A percentile compares a stretch with the other conserved stretches of the same genome.
These are phyloP conservation scores for Mycena latifolia DNA, from an alignment of 768 basidiomycete species.

Conservation along the genomic window DNA sequence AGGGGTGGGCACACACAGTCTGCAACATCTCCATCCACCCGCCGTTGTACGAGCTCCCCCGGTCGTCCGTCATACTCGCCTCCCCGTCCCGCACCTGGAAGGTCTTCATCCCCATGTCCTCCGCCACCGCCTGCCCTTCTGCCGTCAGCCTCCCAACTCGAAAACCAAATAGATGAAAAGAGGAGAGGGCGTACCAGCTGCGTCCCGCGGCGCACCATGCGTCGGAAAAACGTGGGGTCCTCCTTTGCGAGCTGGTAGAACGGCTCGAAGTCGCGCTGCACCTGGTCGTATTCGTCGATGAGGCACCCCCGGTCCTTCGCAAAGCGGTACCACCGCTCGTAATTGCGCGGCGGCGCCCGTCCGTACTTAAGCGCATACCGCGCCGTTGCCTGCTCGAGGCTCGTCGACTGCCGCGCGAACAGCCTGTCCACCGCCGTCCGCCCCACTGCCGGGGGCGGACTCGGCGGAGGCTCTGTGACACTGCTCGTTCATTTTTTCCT, in stretches of 20 bases:
- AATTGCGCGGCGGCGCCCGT: slow-evolving; percentile 10
- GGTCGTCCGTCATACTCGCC: slow-evolving; percentile 5
- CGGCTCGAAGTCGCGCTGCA: slow-evolving; percentile 23
- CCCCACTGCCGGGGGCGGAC: no score
- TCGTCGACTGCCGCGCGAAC: slow-evolving; percentile 19
- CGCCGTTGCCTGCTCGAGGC: slow-evolving; percentile 15
- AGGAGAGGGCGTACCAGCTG: slow-evolving; percentile 4
- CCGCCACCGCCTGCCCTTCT: slow-evolving; percentile 1
- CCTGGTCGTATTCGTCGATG: slow-evolving; percentile 31
- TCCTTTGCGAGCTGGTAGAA: slow-evolving; percentile 23
- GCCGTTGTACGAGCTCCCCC: slow-evolving; percentile 18
- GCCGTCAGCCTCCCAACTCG: neutral
- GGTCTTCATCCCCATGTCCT: slow-evolving; percentile 25
- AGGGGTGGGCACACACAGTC: neutral
- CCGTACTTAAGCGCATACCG: slow-evolving; percentile 20
- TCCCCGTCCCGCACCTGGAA: slow-evolving; percentile 14
- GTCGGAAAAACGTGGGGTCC: slow-evolving; percentile 15
- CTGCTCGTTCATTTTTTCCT: no score
- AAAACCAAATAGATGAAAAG: neutral
- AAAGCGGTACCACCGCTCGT: slow-evolving; percentile 18
- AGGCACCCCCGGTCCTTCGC: slow-evolving; percentile 14
- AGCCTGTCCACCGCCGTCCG: neutral
- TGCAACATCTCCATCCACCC: slow-evolving; percentile 22
- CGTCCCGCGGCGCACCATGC: slow-evolving; percentile 18
- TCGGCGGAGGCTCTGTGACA: no score